A percentile compares a stretch with the other conserved stretches of the same genome.
These are phyloP conservation scores for Barbarea vulgaris DNA, from an alignment of 345 rosid species.

Conservation along the genomic window DNA sequence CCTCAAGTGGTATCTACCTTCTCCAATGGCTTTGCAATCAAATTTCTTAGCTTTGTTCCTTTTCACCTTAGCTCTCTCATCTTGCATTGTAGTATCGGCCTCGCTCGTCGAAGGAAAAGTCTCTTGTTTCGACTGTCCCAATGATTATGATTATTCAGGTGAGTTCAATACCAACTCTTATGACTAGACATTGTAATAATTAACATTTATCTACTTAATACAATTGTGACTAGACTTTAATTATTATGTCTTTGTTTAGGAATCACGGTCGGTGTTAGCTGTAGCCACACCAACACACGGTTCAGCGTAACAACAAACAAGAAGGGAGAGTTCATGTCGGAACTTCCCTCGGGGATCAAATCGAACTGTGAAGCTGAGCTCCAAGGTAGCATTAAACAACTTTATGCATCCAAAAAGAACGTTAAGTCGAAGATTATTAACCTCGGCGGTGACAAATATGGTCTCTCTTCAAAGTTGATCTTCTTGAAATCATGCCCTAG, in stretches of 20 bases:
- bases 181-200: not conserved
- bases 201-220: not conserved
- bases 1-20: conserved; percentile 14
- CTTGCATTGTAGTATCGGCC: conserved; percentile 44
- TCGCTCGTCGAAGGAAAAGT: conserved; percentile 54
- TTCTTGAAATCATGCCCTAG: conserved; percentile 58
- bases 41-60: conserved; percentile 35
- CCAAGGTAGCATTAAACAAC: conserved; percentile 59
- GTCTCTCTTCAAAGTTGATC: conserved; percentile 59
- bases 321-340: conserved; percentile 59
- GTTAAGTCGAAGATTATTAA: conserved; percentile 54
- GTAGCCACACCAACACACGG: conserved; percentile 49
- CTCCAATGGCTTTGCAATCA: conserved; percentile 50
- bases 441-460: conserved; percentile 41
- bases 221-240: not conserved
- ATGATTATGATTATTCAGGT: conserved; percentile 66
- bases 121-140: conserved; percentile 66
- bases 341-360: conserved; percentile 47
- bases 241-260: conserved; percentile 45
- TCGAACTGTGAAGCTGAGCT: conserved; percentile 59
- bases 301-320: conserved; percentile 48
- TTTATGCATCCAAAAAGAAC: conserved; percentile 52
- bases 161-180: not conserved
- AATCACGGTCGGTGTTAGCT: conserved; percentile 61
- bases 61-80: conserved; percentile 45